Conservation (phyloP, 2,329 filamentous ascomycete genomes). For the Colletotrichum liriopes region DNA sequence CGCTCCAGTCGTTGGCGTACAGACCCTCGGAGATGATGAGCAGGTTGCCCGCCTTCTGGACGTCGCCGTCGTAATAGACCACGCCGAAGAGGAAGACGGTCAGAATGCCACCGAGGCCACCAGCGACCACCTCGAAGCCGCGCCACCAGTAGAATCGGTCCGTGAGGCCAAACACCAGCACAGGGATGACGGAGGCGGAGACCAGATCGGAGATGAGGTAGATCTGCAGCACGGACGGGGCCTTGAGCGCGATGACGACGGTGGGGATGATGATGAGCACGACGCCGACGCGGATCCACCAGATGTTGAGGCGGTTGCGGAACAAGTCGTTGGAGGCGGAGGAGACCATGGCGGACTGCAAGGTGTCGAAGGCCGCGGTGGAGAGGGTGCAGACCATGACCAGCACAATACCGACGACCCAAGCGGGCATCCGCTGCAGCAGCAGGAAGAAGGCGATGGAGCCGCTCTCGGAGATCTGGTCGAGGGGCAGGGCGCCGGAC, state of each 20-base stretch:
- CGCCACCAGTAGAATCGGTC: conserved; percentile 80
- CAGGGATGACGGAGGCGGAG: conserved; percentile 82
- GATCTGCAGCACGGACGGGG: conserved; percentile 83
- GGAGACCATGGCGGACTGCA: conserved; percentile 89
- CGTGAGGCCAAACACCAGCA: conserved; percentile 80
- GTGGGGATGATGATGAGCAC: conserved; percentile 82
- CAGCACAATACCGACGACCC: conserved; percentile 87
- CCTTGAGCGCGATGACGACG: conserved; percentile 81
- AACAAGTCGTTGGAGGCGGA: conserved; percentile 88
- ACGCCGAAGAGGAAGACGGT: conserved; percentile 87
- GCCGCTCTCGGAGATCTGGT: conserved; percentile 71
- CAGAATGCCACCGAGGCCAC: conserved; percentile 83
- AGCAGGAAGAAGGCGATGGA: conserved; percentile 83
- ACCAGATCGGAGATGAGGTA: conserved; percentile 88
- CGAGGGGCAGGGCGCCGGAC: conserved; percentile 80
- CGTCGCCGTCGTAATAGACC: conserved; percentile 85
- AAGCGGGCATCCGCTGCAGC: conserved; percentile 79
- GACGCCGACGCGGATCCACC: conserved; percentile 79
- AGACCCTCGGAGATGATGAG: conserved; percentile 81
- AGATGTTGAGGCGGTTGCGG: conserved; percentile 84
- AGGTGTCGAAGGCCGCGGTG: conserved; percentile 84
- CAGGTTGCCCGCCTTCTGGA: conserved; percentile 74
- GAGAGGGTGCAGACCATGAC: conserved; percentile 86
- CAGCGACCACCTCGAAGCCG: conserved; percentile 85
- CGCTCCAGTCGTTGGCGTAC: conserved; percentile 85